These are phyloP conservation scores for Silene uniflora DNA, from an alignment of 148 eudicot species.

Conservation along the genomic window DNA sequence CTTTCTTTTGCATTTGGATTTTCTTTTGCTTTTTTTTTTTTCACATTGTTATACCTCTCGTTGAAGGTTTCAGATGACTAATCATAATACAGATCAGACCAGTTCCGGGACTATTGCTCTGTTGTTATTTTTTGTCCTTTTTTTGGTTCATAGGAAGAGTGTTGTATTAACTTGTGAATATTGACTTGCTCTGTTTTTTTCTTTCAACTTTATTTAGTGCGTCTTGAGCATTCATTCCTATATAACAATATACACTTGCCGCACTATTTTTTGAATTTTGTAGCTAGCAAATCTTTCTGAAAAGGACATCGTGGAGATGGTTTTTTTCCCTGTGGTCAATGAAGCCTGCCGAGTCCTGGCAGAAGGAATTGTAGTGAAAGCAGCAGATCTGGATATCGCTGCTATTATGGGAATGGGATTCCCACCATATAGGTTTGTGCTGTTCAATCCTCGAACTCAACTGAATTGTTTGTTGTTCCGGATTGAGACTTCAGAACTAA, in stretches of 20 bases:
- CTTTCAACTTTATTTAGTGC: too few relatives aligned
- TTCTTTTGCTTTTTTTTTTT: too few relatives aligned
- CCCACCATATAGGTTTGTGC: constrained; percentile 81
- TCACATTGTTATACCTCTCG: too few relatives aligned
- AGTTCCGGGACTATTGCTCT: too few relatives aligned
- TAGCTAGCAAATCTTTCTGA: constrained; percentile 64
- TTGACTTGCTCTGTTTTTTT: too few relatives aligned
- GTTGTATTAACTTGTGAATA: too few relatives aligned
- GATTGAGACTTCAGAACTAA: constrained; percentile 4
- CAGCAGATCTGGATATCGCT: constrained; percentile 83
- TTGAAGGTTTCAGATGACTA: too few relatives aligned
- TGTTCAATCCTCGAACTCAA: not conserved
- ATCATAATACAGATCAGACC: too few relatives aligned
- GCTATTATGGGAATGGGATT: constrained; percentile 90
- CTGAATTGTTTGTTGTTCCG: constrained; percentile 9
- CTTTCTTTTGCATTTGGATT: too few relatives aligned
- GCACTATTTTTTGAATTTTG: constrained; percentile 12
- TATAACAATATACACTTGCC: not conserved
- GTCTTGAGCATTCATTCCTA: too few relatives aligned
- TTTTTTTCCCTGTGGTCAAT: constrained; percentile 89
- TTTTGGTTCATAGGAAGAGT: too few relatives aligned
- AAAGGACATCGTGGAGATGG: constrained; percentile 85
- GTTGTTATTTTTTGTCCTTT: too few relatives aligned
- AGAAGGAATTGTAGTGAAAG: constrained; percentile 93
- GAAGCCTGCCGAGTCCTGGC: constrained; percentile 86